A percentile compares a stretch with the other conserved stretches of the same genome.
phyloP scores from a whole-genome alignment of 805 yeast species.

The Candida nonsorbophila region DNA sequence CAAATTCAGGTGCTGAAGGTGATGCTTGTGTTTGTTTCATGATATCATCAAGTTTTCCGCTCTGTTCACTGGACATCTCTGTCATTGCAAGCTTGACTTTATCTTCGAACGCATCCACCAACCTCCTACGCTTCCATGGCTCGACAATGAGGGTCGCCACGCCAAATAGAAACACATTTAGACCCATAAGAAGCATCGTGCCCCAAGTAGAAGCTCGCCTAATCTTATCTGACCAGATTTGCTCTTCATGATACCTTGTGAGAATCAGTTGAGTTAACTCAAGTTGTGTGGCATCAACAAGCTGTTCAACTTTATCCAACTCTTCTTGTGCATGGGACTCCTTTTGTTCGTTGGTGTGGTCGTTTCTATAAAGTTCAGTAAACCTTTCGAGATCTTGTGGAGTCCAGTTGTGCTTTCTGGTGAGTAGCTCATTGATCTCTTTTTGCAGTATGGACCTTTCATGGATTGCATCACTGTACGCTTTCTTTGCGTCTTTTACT shows the following conservation, averaged over 20 bases:
- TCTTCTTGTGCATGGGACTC: conserved; percentile 48
- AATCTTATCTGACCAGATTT: conserved; percentile 96
- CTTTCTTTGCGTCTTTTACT: conserved; percentile 44
- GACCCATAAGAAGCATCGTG: conserved; percentile 83
- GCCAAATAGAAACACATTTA: conserved; percentile 72
- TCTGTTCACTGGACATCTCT: conserved; percentile 10
- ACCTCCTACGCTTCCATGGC: conserved; percentile 85
- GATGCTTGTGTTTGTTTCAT: conserved; percentile 3
- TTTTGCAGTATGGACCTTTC: conserved; percentile 67
- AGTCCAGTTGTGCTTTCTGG: conserved; percentile 80
- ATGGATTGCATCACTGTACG: conserved; percentile 57
- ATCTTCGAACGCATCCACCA: conserved; percentile 79
- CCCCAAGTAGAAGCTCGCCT: conserved; percentile 96
- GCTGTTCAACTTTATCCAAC: conserved; percentile 51
- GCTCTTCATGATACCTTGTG: conserved; percentile 92
- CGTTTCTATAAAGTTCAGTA: conserved; percentile 74
- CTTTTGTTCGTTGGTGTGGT: conserved; percentile 62
- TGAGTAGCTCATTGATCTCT: conserved; percentile 81
- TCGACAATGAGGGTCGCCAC: conserved; percentile 84
- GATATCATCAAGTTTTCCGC: conserved; percentile 6
- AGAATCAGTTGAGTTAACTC: conserved; percentile 71
- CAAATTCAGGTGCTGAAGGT: not conserved
- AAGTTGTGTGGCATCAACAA: conserved; percentile 65
- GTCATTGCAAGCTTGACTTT: conserved; percentile 50
- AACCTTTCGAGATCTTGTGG: conserved; percentile 76